A percentile compares a stretch with the other conserved stretches of the same genome.
Evolutionary conservation across 2,329 filamentous ascomycete genomes (phyloP).

Genomic region (Eutypa lata): DNA sequence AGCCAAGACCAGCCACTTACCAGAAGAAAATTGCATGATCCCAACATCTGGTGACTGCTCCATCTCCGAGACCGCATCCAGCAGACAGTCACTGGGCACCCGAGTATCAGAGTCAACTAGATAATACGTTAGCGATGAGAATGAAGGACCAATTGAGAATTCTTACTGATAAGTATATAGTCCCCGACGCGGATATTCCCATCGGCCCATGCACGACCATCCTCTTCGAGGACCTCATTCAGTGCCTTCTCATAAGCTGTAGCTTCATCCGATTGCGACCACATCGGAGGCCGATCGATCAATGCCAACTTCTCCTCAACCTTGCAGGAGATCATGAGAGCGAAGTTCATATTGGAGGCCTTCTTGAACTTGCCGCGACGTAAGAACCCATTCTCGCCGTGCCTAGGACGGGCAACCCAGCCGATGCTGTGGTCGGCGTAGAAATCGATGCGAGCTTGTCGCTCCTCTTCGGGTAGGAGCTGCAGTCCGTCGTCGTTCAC

Average conservation of each 20-base stretch:
- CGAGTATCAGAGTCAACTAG: slow-evolving; percentile 65
- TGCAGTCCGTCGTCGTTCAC: slow-evolving; percentile 75
- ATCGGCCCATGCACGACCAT: slow-evolving; percentile 54
- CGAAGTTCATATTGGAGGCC: slow-evolving; percentile 75
- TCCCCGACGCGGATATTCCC: slow-evolving; percentile 61
- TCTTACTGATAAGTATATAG: slow-evolving; percentile 56
- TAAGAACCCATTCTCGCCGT: slow-evolving; percentile 60
- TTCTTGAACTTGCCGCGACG: slow-evolving; percentile 66
- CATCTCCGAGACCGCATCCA: slow-evolving; percentile 71
- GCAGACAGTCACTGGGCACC: slow-evolving; percentile 63
- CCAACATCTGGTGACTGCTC: slow-evolving; percentile 65
- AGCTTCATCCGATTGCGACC: slow-evolving; percentile 42
- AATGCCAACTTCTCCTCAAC: slow-evolving; percentile 57
- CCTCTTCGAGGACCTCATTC: slow-evolving; percentile 48
- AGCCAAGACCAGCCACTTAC: background rate
- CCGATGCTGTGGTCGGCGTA: slow-evolving; percentile 68
- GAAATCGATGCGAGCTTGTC: slow-evolving; percentile 62
- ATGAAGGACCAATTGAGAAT: background rate
- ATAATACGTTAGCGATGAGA: slow-evolving; percentile 4
- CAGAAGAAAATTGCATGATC: slow-evolving; percentile 67
- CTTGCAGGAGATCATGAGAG: slow-evolving; percentile 56
- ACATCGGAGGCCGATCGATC: slow-evolving; percentile 40
- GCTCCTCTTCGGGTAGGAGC: slow-evolving; percentile 60
- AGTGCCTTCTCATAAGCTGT: slow-evolving; percentile 48
- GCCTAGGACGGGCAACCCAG: slow-evolving; percentile 64